Conservation (phyloP, 345 rosid genomes). For the Capsella bursapastoris region DNA sequence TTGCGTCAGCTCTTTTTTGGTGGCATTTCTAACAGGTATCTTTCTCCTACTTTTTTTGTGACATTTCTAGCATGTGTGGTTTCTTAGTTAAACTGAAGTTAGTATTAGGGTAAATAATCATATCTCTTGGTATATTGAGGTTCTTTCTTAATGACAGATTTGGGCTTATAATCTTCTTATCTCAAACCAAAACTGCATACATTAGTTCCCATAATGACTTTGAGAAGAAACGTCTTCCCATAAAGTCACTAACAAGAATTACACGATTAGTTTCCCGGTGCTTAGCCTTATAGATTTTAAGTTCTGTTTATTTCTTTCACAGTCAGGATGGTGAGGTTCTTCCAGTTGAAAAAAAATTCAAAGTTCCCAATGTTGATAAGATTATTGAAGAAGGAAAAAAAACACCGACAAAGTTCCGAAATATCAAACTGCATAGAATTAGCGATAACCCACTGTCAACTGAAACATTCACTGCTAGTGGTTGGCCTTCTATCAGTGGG, state of each 20-base stretch:
- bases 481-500: constrained; percentile 91
- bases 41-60: constrained; percentile 42
- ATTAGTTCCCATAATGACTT: neutral
- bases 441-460: constrained; percentile 51
- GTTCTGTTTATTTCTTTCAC: constrained; percentile 39
- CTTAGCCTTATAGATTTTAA: constrained; percentile 4
- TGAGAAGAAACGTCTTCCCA: neutral
- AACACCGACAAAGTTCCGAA: constrained; percentile 66
- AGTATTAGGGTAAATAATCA: neutral
- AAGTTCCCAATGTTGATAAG: constrained; percentile 74
- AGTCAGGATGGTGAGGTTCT: constrained; percentile 56
- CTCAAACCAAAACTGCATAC: neutral
- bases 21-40: constrained; percentile 77
- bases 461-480: constrained; percentile 71
- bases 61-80: constrained; percentile 64
- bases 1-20: constrained; percentile 86
- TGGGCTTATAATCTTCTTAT: neutral
- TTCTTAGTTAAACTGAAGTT: neutral
- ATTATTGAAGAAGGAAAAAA: constrained; percentile 90
- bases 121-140: constrained; percentile 1
- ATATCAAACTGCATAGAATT: constrained; percentile 60
- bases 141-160: neutral
- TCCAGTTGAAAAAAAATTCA: constrained; percentile 55
- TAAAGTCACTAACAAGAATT: neutral
- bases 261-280: constrained; percentile 3